Evolutionary conservation across 139 green algal genomes (phyloP).

Genomic region (Chlorella sp.): DNA sequence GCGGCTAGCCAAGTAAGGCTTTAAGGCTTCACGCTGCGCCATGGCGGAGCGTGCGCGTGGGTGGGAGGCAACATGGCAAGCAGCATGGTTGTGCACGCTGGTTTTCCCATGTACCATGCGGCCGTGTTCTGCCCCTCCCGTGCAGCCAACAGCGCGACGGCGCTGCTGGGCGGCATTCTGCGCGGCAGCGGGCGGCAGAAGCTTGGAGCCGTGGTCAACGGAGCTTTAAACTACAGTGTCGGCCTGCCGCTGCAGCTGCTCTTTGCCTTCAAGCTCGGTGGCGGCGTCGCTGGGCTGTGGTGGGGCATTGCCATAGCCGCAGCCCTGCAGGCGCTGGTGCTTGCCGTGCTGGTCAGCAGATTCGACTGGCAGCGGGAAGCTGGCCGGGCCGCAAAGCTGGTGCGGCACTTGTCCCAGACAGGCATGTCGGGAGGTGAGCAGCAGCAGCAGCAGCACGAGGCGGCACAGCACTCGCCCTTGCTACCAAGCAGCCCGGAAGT

Average conservation of each 20-base stretch:
- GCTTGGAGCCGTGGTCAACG: constrained; percentile 40
- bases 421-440: neutral
- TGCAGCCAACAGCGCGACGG: constrained; percentile 47
- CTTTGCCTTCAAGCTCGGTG: constrained; percentile 35
- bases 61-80: too few species aligned
- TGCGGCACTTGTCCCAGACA: constrained; percentile 36
- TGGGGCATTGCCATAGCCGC: constrained; percentile 18
- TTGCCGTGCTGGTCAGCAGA: neutral
- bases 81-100: neutral
- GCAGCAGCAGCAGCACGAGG: neutral
- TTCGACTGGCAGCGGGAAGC: constrained; percentile 20
- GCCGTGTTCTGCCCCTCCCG: neutral
- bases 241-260: constrained; percentile 50
- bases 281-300: constrained; percentile 28
- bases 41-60: too few species aligned
- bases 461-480: neutral
- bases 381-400: neutral
- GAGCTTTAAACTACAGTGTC: constrained; percentile 49
- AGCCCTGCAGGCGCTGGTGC: neutral
- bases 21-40: too few species aligned
- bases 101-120: neutral
- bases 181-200: constrained; percentile 51
- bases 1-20: too few species aligned
- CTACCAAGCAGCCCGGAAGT: too few species aligned
- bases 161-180: constrained; percentile 46